Conservation (phyloP, 1,284 basidiomycete species). For the Amylostereum areolatum region DNA sequence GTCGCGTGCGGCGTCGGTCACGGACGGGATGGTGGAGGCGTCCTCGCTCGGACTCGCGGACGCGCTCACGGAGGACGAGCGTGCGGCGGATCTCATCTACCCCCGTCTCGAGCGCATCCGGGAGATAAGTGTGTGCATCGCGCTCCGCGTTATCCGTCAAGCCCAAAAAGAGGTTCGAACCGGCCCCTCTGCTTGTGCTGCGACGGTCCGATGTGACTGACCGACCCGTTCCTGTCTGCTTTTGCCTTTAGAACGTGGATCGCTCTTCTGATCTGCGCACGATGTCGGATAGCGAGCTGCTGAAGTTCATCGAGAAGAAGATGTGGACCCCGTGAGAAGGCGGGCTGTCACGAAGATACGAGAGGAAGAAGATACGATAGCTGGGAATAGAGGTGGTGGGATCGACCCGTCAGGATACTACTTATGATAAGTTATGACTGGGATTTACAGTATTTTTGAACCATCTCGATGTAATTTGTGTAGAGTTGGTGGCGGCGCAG, state of each 20-base stretch:
- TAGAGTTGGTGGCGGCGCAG: too few species aligned
- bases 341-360: too few species aligned
- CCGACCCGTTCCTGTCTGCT: not conserved
- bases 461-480: too few species aligned
- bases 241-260: conserved; percentile 48
- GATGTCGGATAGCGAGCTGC: conserved; percentile 51
- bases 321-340: conserved; percentile 63
- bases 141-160: conserved; percentile 66
- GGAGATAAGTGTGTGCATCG: conserved; percentile 76
- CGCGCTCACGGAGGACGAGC: conserved; percentile 72
- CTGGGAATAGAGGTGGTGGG: too few species aligned
- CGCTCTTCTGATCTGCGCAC: conserved; percentile 45
- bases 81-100: conserved; percentile 59
- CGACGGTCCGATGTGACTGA: not conserved
- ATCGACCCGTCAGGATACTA: too few species aligned
- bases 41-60: conserved; percentile 74
- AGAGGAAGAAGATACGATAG: too few species aligned
- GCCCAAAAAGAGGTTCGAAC: conserved; percentile 67
- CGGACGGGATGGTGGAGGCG: conserved; percentile 79
- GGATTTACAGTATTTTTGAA: too few species aligned
- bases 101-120: conserved; percentile 76
- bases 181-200: not conserved
- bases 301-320: conserved; percentile 48
- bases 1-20: conserved; percentile 58
- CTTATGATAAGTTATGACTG: too few species aligned